A percentile compares a stretch with the other conserved stretches of the same genome.
These are phyloP conservation scores for Geranomyces michiganensis DNA, from an alignment of 192 early-diverging fungal genomes.

Conservation along the genomic window DNA sequence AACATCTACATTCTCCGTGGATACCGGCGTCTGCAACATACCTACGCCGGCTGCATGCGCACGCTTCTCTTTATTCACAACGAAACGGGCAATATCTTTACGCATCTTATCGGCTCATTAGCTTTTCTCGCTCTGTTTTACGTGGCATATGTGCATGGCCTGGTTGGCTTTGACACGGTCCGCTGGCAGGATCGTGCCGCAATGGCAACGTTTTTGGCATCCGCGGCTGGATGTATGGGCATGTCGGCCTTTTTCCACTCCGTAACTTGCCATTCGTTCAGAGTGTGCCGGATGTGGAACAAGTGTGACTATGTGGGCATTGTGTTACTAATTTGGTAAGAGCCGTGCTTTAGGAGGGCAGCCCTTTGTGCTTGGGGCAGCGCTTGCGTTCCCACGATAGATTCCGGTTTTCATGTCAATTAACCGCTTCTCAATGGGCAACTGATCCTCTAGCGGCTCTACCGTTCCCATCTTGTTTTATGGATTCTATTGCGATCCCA, in stretches of 20 bases:
- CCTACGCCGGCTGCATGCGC: conserved; percentile 72
- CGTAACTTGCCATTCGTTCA: conserved; percentile 78
- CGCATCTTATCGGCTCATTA: conserved; percentile 76
- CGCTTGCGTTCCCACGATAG: no score
- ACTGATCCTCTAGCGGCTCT: conserved; percentile 37
- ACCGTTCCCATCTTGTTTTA: conserved; percentile 52
- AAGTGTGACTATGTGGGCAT: conserved; percentile 93
- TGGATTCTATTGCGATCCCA: conserved; percentile 67
- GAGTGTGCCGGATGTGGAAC: conserved; percentile 76
- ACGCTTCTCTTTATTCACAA: conserved; percentile 87
- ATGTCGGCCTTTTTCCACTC: conserved; percentile 81
- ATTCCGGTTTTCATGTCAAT: no score
- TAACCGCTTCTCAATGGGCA: no score
- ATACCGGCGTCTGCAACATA: conserved; percentile 78
- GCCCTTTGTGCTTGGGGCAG: no score
- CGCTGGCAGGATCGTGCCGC: conserved; percentile 67
- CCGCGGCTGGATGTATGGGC: conserved; percentile 77
- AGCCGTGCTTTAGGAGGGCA: no score
- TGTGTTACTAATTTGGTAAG: conserved; percentile 72
- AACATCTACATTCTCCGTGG: conserved; percentile 78
- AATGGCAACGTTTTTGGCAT: conserved; percentile 74
- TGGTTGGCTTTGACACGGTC: conserved; percentile 44
- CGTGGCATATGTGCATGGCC: conserved; percentile 22
- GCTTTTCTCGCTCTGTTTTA: conserved; percentile 56
- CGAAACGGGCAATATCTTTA: conserved; percentile 91